phyloP scores from a whole-genome alignment of 805 yeast genomes.

The Candida vartiovaarae region DNA sequence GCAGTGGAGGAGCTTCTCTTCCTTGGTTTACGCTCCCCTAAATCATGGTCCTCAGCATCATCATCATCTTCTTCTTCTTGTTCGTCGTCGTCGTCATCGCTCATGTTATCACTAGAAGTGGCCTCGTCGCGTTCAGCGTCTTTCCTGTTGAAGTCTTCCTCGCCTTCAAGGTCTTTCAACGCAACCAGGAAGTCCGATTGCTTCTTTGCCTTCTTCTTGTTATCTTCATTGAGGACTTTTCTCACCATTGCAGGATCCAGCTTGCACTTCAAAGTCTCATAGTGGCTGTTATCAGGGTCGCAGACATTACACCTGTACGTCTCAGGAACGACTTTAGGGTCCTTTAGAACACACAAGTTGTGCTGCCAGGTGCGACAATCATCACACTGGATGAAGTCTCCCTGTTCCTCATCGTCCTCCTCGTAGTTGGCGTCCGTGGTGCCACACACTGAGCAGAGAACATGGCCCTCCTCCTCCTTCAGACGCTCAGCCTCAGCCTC shows the following conservation, averaged over 20 bases:
- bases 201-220: constrained; percentile 6
- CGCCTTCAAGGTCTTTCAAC: constrained; percentile 7
- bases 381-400: constrained; percentile 63
- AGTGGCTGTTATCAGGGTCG: constrained; percentile 28
- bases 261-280: constrained; percentile 26
- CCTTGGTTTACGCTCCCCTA: constrained; percentile 1
- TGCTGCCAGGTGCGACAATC: constrained; percentile 70
- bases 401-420: constrained; percentile 43
- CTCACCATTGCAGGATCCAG: constrained; percentile 22
- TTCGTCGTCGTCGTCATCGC: constrained; percentile 5
- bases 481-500: constrained; percentile 12
- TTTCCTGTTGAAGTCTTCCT: constrained; percentile 23
- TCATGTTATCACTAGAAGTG: constrained; percentile 2
- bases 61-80: constrained; percentile 12
- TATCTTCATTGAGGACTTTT: constrained; percentile 10
- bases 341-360: constrained; percentile 48
- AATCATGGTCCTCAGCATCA: constrained; percentile 3
- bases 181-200: constrained; percentile 1
- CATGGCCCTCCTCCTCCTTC: constrained; percentile 26
- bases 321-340: constrained; percentile 35
- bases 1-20: constrained; percentile 22
- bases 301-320: constrained; percentile 51
- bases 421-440: constrained; percentile 50
- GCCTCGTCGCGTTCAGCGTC: constrained; percentile 12
- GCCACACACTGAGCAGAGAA: constrained; percentile 58